Base-by-base conservation (phyloP, 1,284 basidiomycete species). In the Tremellales sp. region DNA sequence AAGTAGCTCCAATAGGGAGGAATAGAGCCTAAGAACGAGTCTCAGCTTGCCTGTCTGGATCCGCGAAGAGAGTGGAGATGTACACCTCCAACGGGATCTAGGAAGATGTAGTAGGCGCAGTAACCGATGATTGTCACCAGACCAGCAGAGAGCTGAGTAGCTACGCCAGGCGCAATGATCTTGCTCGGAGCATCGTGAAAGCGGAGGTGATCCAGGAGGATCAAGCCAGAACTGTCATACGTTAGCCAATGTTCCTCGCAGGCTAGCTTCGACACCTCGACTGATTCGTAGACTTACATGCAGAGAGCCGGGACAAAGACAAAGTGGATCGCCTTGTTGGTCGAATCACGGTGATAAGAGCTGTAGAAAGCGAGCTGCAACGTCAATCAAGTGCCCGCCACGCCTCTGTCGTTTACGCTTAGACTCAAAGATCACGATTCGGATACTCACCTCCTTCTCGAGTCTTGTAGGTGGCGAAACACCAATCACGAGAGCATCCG, bases 361-460 rank as follows among this genome's bases (percentile, higher is more conserved):
- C 87, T 87, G 72, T 92, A 92, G 78, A 91, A 91, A 25, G 84
- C 78, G 63, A 92, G 79, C 87, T 92, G 58, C 5, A 6, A n/a
- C 7, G 15, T 40, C 39, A 40, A n/a, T n/a, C 10, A n/a, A 10
- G 29, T 33, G 29, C n/a, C 29, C n/a, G n/a, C n/a, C n/a, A 10
- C 29, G 29, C 29, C 29, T 33, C 10, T n/a, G n/a, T 33, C 29
- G 10, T n/a, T n/a, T 33, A 33, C n/a, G 8, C 29, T 8, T 33
- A 33, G 29, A 8, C 29, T 10, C 8, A n/a, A 33, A n/a, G n/a
- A 33, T 10, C 29, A 33, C 29, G n/a, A 33, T 33, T 10, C 3
- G 11, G 10, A 8, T 7, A 46, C 49, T 22, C 23, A 51, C 49
- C 49, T 51, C 45, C 25, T 39, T 42, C 41, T 51, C 49, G 8